Evolutionary conservation across 441 rosid species (phyloP).

Genomic region (Erodium moschatum): DNA sequence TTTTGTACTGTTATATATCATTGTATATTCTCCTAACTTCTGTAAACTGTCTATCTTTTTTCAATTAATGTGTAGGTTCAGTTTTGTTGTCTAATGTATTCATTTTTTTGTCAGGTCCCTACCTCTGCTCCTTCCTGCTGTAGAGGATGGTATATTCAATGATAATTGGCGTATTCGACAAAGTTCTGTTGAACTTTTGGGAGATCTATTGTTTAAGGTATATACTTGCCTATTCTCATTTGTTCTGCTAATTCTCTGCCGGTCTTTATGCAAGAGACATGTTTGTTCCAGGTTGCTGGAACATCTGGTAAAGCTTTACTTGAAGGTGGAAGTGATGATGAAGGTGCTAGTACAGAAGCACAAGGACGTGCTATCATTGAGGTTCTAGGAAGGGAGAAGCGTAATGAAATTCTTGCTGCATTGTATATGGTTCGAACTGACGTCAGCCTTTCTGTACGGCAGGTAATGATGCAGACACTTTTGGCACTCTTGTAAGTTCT

Average conservation of each 20-base stretch:
- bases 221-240: constrained; percentile 12
- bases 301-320: constrained; percentile 98
- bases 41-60: neutral
- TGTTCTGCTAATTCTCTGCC: constrained; percentile 12
- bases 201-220: constrained; percentile 97
- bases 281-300: constrained; percentile 78
- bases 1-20: neutral
- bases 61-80: neutral
- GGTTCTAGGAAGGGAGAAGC: constrained; percentile 91
- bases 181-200: constrained; percentile 97
- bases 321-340: constrained; percentile 99
- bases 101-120: constrained; percentile 53
- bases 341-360: constrained; percentile 99
- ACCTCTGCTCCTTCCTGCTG: constrained; percentile 98
- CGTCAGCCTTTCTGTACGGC: constrained; percentile 92
- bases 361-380: constrained; percentile 99
- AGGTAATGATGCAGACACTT: constrained; percentile 49
- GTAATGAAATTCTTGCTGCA: constrained; percentile 97
- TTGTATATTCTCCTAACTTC: too few relatives aligned
- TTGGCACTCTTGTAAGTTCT: constrained; percentile 1
- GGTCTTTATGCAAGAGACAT: constrained; percentile 10
- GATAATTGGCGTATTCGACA: constrained; percentile 99
- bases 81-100: constrained; percentile 10
- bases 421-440: constrained; percentile 98
- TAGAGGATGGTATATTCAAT: constrained; percentile 96